A percentile compares a stretch with the other conserved stretches of the same genome.
Conservation (phyloP, 2,329 filamentous ascomycete genomes). For the Pyrenophora seminiperda region DNA sequence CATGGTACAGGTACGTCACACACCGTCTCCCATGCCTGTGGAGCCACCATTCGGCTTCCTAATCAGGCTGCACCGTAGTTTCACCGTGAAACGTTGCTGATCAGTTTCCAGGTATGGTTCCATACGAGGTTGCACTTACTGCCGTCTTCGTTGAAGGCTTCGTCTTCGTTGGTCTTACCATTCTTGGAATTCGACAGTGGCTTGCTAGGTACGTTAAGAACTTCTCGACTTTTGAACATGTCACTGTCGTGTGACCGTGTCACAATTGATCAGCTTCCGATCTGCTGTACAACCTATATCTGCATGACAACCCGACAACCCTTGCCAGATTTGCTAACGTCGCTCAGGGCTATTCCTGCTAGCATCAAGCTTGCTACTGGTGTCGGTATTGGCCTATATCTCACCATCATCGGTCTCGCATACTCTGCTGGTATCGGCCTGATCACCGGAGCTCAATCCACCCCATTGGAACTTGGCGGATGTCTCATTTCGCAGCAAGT, state of each 20-base stretch:
- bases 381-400: constrained; percentile 83
- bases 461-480: constrained; percentile 76
- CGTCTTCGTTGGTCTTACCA: constrained; percentile 78
- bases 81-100: constrained; percentile 22
- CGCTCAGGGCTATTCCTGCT: constrained; percentile 70
- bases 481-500: constrained; percentile 62
- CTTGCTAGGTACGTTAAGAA: constrained; percentile 48
- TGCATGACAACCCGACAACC: background rate
- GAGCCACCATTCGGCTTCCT: constrained; percentile 16
- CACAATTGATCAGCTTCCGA: too few species aligned
- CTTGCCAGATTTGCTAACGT: constrained; percentile 49
- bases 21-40: constrained; percentile 23
- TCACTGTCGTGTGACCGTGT: background rate
- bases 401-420: constrained; percentile 75
- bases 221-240: background rate
- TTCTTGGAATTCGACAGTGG: constrained; percentile 75
- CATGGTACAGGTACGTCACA: constrained; percentile 66
- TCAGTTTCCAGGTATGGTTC: constrained; percentile 57
- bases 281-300: background rate
- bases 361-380: constrained; percentile 88
- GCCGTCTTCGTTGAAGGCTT: constrained; percentile 89
- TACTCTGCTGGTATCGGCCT: constrained; percentile 84
- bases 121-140: constrained; percentile 77
- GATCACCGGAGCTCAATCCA: constrained; percentile 69
- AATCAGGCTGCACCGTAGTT: constrained; percentile 1